Base-by-base conservation (phyloP, 2,329 filamentous ascomycete species). In the Diaporthe longicolla region DNA sequence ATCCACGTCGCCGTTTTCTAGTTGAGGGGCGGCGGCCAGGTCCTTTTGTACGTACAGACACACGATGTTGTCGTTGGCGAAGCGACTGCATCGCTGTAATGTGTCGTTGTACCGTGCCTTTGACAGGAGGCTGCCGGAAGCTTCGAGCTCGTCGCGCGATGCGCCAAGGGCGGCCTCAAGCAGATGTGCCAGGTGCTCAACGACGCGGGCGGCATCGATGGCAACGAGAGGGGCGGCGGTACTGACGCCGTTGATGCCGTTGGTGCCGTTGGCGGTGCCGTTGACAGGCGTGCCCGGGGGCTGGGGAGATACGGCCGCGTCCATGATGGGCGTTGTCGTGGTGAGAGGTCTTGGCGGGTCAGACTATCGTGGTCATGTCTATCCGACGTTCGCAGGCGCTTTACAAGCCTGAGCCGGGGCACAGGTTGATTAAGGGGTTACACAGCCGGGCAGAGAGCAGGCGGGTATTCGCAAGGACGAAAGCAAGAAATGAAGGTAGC, bases 11-110 rank as follows among this genome's bases (percentile, higher is more conserved):
- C 85, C 88, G 76, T 90, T 87, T 73, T 89, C 85, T 54, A 86
- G 80, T 72, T 88, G 83, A 65, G 89, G 86, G 17, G 87, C 87
- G 76, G 88, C 86, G 70, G 89, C 84, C 77, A 92, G 82, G 81
- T 96, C 94, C 85, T 98, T 98, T 82, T 97, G 93, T 76, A 98
- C 93, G 84, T 98, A 98, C 76, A 99, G 87, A 72, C 93, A 95
- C 76, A 93, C 92, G 85, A 98, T 95, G 74, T 93, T 89, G 84
- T 99, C 97, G 76, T 92, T 91, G 74, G 95, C 95, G 84, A 98
- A 98, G 79, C 95, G 93, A 78, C 92, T 91, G 84, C 96, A 98
- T 85, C 95, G 91, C 81, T 95, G 92, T 73, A 97, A 85, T 9
- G 97, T 98, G 79, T 98, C 96, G 71, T 88, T 85, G 78, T 94